Base-by-base conservation (phyloP, 2,329 filamentous ascomycete genomes). In the Fusarium subglutinans region DNA sequence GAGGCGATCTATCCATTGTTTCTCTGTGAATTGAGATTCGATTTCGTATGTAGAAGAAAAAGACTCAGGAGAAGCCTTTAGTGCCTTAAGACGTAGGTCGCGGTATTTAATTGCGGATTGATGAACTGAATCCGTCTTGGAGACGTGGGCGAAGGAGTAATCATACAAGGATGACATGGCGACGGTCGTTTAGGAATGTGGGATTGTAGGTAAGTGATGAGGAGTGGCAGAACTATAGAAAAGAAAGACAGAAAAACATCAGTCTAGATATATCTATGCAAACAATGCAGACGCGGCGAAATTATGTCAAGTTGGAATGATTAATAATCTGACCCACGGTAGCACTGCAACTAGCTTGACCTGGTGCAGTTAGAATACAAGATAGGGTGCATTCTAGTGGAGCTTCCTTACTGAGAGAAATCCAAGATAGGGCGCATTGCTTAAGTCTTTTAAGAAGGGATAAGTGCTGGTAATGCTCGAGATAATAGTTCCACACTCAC, bases 1-100 rank as follows among this genome's bases (percentile, higher is more conserved):
- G 17, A 51, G 48, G 12, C 48, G 48, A 24, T 35, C 30, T 6
- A 18, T 6, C 48, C 48, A 51, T 8, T 24, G 6, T 1, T 30
- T 5, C 3, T 51, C 48, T 20, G 22, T 51, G 17, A 51, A 51
- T 5, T 11, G 48, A 24, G n/a, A 35, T 11, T 51, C 48, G 4
- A 51, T 51, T 11, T 35, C 48, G 17, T 51, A 35, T 3, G 48
- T 51, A 12, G 48, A 51, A 20, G 48, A 51, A 1, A 51, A 51
- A 0, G 48, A 35, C 6, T 24, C 48, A 0, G 48, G 48, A 24
- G 48, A 35, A 0, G 48, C 17, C 8, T 24, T 14, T 0, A 51
- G 30, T 0, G 48, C 48, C 3, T 20, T 51, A 3, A 51, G 48
- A 8, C 48, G 48, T 1, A 51, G 17, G 17, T 35, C 30, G 30